phyloP scores from a whole-genome alignment of 2,329 filamentous ascomycete genomes.

The Aspergillus sp. region DNA sequence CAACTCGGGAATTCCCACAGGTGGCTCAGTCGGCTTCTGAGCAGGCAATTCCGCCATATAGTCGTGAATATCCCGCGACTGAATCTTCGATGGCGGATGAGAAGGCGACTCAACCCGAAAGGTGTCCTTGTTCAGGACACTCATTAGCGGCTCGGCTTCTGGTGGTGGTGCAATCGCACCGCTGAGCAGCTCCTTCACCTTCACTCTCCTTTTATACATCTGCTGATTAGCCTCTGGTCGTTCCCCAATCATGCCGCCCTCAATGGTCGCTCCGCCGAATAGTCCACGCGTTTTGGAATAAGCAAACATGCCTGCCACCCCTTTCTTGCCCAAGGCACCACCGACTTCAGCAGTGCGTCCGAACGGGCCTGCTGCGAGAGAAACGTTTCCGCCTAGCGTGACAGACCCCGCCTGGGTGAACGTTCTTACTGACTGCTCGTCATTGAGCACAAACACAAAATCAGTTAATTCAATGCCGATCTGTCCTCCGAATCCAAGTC shows the following conservation, averaged over 20 bases:
- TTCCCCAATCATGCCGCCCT: conserved; percentile 86
- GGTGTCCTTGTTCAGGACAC: conserved; percentile 72
- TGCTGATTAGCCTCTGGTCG: conserved; percentile 91
- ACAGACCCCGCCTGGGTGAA: conserved; percentile 86
- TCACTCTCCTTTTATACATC: conserved; percentile 77
- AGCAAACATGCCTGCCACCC: conserved; percentile 83
- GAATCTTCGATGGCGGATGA: too few species aligned
- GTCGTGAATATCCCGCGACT: too few species aligned
- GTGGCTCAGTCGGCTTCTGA: too few species aligned
- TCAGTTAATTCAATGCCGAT: conserved; percentile 45
- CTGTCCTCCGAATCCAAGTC: conserved; percentile 42
- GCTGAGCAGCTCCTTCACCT: conserved; percentile 71
- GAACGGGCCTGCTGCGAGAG: conserved; percentile 84
- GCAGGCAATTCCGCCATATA: too few species aligned
- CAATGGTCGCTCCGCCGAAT: conserved; percentile 87
- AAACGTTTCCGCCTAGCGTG: conserved; percentile 89
- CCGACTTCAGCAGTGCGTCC: conserved; percentile 92
- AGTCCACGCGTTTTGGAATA: conserved; percentile 96
- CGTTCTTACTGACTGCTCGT: conserved; percentile 75
- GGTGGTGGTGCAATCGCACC: conserved; percentile 74
- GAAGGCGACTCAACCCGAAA: conserved; percentile 46
- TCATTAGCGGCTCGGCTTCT: conserved; percentile 75
- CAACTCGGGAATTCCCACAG: too few species aligned
- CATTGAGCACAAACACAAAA: conserved; percentile 97
- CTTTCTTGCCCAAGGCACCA: conserved; percentile 78